These are phyloP conservation scores for Camellia lanceoleosa DNA, from an alignment of 148 eudicot genomes.

Conservation along the genomic window DNA sequence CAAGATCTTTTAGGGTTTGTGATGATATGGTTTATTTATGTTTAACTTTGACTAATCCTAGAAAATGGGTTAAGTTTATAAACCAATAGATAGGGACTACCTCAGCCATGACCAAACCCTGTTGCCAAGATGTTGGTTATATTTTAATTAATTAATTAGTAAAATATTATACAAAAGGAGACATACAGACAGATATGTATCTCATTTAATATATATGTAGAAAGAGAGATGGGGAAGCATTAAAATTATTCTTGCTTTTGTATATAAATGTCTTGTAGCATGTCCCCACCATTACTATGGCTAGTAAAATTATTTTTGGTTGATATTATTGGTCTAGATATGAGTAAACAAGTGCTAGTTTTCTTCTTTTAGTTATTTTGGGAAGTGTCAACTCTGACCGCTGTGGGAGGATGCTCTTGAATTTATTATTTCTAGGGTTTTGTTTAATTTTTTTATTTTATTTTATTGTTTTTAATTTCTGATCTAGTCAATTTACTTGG, in stretches of 20 bases:
- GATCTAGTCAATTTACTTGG: slow-evolving; percentile 25
- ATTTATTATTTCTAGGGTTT: slow-evolving; percentile 5
- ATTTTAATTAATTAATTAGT: too few relatives aligned
- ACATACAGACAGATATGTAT: slow-evolving; percentile 1
- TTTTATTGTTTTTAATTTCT: slow-evolving; percentile 12
- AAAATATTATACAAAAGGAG: background rate
- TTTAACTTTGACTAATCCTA: slow-evolving; percentile 18
- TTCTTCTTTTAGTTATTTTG: slow-evolving; percentile 24
- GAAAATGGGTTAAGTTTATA: slow-evolving; percentile 18
- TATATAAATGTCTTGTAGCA: slow-evolving; percentile 10
- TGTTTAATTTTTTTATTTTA: slow-evolving; percentile 19
- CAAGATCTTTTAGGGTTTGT: background rate
- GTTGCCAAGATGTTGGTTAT: too few relatives aligned
- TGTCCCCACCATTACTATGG: slow-evolving; percentile 19
- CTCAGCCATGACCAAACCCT: slow-evolving; percentile 11
- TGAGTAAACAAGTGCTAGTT: slow-evolving; percentile 22
- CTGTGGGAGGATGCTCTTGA: background rate
- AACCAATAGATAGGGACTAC: background rate
- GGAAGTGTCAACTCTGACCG: slow-evolving; percentile 35
- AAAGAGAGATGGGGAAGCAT: background rate
- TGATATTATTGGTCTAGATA: slow-evolving; percentile 17
- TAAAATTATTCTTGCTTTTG: background rate
- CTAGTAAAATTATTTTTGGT: background rate
- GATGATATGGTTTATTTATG: background rate
- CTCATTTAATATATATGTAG: background rate